Evolutionary conservation across 257 asterid species (phyloP).

Genomic region (Solanum corneliomulleri): DNA sequence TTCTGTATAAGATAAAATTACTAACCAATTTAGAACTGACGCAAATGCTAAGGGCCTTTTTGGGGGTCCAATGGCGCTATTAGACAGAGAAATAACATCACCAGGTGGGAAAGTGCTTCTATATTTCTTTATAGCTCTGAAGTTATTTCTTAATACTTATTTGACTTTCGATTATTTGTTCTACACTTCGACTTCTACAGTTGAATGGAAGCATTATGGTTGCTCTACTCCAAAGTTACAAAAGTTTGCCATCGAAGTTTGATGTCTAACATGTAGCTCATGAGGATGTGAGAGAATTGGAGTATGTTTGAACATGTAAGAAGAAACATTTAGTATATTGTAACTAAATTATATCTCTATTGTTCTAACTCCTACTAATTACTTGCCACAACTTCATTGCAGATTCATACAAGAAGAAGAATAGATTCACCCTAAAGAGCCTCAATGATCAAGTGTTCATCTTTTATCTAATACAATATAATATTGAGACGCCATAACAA

Average conservation of each 20-base stretch:
- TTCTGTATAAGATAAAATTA: neutral
- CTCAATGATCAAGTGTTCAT: neutral
- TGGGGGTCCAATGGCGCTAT: neutral
- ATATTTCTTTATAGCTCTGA: neutral
- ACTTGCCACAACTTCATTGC: neutral
- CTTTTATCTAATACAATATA: neutral
- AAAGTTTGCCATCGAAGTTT: neutral
- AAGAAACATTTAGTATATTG: neutral
- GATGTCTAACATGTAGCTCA: neutral
- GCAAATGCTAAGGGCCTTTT: neutral
- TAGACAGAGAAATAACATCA: neutral
- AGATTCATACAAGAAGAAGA: neutral
- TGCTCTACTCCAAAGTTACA: neutral
- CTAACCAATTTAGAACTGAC: neutral
- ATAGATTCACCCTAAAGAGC: neutral
- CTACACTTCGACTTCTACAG: neutral
- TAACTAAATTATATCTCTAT: neutral
- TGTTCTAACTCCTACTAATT: neutral
- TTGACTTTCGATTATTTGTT: neutral
- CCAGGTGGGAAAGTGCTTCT: neutral
- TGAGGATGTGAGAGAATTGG: neutral
- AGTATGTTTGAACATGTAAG: neutral
- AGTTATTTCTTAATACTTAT: neutral
- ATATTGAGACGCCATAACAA: neutral
- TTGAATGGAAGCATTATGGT: neutral